Conservation (phyloP, 345 rosid species). For the Balakata baccata region DNA sequence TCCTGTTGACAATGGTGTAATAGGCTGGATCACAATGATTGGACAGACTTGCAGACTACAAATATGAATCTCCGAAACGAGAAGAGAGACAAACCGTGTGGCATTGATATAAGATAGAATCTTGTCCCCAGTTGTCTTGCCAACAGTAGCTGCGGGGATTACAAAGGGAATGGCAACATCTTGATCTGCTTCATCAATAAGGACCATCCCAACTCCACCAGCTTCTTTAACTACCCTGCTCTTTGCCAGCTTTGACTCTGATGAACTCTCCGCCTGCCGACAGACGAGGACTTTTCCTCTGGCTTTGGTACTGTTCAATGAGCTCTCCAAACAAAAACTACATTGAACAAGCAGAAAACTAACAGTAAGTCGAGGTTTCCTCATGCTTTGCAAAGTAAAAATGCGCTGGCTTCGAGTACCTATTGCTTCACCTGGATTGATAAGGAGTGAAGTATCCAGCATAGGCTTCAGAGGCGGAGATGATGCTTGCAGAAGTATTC, state of each 20-base stretch:
- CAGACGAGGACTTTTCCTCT: conserved; percentile 55
- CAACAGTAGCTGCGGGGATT: conserved; percentile 53
- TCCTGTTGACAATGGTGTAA: conserved; percentile 27
- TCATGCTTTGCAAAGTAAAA: conserved; percentile 5
- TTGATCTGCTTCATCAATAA: conserved; percentile 44
- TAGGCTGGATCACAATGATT: conserved; percentile 18
- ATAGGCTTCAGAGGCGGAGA: conserved; percentile 46
- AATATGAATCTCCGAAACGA: conserved; percentile 1
- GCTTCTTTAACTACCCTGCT: conserved; percentile 48
- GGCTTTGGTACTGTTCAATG: conserved; percentile 46
- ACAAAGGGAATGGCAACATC: conserved; percentile 50
- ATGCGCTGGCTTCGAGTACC: conserved; percentile 37
- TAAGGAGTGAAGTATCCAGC: conserved; percentile 60
- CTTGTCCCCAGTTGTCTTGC: conserved; percentile 38
- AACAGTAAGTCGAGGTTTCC: conserved; percentile 16
- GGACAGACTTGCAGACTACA: conserved; percentile 4
- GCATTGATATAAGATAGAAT: conserved; percentile 41
- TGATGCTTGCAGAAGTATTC: conserved; percentile 42
- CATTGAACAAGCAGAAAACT: conserved; percentile 20
- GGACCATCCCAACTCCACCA: conserved; percentile 60
- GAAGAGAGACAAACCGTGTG: conserved; percentile 36
- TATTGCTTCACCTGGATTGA: conserved; percentile 68
- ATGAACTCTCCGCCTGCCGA: conserved; percentile 47
- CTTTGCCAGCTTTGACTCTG: conserved; percentile 51
- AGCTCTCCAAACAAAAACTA: conserved; percentile 54